A percentile compares a stretch with the other conserved stretches of the same genome.
Evolutionary conservation across 495 filamentous ascomycete genomes (phyloP).

Genomic region (Aspergillus nanangensis): DNA sequence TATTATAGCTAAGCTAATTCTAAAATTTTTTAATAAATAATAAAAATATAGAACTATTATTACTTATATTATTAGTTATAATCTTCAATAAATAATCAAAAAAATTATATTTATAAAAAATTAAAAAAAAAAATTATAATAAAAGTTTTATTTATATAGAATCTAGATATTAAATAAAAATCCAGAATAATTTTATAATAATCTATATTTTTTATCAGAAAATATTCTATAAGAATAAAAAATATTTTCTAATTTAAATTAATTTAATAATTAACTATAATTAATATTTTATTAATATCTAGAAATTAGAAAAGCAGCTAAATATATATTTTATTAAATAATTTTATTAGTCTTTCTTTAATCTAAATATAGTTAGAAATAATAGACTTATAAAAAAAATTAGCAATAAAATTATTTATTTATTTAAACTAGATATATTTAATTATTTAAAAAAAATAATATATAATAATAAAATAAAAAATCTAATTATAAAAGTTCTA

Average conservation of each 20-base stretch:
- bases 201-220: not conserved
- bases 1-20: too few relatives aligned
- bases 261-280: not conserved
- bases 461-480: not conserved
- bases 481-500: not conserved
- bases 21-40: not conserved
- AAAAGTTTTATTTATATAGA: not conserved
- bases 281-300: not conserved
- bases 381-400: not conserved
- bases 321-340: not conserved
- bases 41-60: not conserved
- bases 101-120: not conserved
- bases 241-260: not conserved
- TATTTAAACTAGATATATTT: not conserved
- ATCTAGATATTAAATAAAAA: not conserved
- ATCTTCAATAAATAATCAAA: not conserved
- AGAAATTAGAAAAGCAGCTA: not conserved
- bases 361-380: not conserved
- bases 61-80: not conserved
- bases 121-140: not conserved
- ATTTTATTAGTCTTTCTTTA: not conserved
- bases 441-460: not conserved
- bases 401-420: not conserved
- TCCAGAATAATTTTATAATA: not conserved
- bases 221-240: not conserved